Conservation (phyloP, 2,329 filamentous ascomycete species). For the Alternaria arbusti region DNA sequence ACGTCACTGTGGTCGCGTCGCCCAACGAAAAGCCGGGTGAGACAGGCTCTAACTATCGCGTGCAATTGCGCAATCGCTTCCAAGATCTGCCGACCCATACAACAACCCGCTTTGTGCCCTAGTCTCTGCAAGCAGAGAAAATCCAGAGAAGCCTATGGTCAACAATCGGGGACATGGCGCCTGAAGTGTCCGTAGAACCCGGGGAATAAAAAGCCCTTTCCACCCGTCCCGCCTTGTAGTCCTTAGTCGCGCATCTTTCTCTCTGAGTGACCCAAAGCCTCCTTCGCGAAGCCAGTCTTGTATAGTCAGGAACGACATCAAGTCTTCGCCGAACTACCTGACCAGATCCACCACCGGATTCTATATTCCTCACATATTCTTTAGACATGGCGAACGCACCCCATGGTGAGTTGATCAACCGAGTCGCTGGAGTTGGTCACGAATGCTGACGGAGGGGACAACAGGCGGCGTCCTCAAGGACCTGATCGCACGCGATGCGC, state of each 20-base stretch:
- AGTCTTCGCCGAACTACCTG: not conserved
- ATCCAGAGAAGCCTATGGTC: slow-evolving; percentile 10
- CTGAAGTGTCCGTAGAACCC: slow-evolving; percentile 1
- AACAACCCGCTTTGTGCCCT: slow-evolving; percentile 24
- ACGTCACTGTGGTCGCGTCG: slow-evolving; percentile 10
- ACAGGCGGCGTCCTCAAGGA: slow-evolving; percentile 94
- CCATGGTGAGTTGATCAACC: slow-evolving; percentile 50
- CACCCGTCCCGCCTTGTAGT: slow-evolving; percentile 5
- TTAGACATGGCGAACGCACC: slow-evolving; percentile 58
- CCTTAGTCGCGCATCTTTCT: slow-evolving; percentile 10
- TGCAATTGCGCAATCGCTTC: slow-evolving; percentile 49
- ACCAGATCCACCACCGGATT: not conserved
- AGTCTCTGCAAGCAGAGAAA: slow-evolving; percentile 24
- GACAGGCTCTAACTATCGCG: slow-evolving; percentile 33
- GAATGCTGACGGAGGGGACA: slow-evolving; percentile 23
- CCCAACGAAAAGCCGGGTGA: slow-evolving; percentile 6
- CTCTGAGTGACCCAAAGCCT: slow-evolving; percentile 2
- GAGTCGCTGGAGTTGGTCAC: not conserved
- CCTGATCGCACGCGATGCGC: slow-evolving; percentile 89
- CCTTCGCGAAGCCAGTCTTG: not conserved
- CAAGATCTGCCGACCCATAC: slow-evolving; percentile 43
- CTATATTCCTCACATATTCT: not conserved
- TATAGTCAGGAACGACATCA: slow-evolving; percentile 1
- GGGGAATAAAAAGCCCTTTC: slow-evolving; percentile 18
- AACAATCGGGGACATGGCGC: slow-evolving; percentile 10